Conservation (phyloP, 2,329 filamentous ascomycete genomes). For the Colletotrichum eleusines region DNA sequence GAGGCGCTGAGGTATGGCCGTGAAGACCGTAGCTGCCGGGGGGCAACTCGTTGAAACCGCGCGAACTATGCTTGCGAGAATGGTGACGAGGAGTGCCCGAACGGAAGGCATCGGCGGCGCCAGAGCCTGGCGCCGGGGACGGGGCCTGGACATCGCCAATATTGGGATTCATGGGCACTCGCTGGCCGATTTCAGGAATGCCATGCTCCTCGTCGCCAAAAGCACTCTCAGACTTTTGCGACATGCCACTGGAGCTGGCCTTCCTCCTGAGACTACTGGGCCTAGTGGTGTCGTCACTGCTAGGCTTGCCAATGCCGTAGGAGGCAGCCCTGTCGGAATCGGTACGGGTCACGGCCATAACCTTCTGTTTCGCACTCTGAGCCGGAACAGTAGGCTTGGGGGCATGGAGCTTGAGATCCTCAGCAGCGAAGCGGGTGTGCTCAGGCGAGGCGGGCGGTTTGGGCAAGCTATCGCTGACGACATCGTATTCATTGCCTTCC, state of each 20-base stretch:
- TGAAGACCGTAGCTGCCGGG: slow-evolving; percentile 94
- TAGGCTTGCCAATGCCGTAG: slow-evolving; percentile 82
- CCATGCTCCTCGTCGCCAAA: slow-evolving; percentile 79
- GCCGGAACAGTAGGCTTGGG: slow-evolving; percentile 88
- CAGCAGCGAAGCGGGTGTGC: slow-evolving; percentile 82
- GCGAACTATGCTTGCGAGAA: slow-evolving; percentile 77
- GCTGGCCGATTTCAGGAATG: slow-evolving; percentile 91
- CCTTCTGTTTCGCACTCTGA: slow-evolving; percentile 84
- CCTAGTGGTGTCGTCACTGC: slow-evolving; percentile 61
- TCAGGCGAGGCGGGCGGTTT: slow-evolving; percentile 65
- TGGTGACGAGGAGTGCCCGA: slow-evolving; percentile 65
- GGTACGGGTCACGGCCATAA: slow-evolving; percentile 87
- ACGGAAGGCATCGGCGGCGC: slow-evolving; percentile 51
- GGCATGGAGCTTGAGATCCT: slow-evolving; percentile 87
- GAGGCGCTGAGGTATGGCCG: slow-evolving; percentile 74
- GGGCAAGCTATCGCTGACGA: slow-evolving; percentile 59
- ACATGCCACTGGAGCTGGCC: slow-evolving; percentile 67
- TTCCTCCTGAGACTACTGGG: slow-evolving; percentile 66
- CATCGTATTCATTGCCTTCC: slow-evolving; percentile 90
- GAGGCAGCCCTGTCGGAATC: slow-evolving; percentile 89
- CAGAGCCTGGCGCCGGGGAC: slow-evolving; percentile 74
- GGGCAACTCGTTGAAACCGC: slow-evolving; percentile 76
- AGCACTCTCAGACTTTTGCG: slow-evolving; percentile 53
- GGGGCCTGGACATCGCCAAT: slow-evolving; percentile 97
- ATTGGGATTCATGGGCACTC: slow-evolving; percentile 93